Evolutionary conservation across 2,329 filamentous ascomycete genomes (phyloP).

Genomic region (Lecanicillium sp.): DNA sequence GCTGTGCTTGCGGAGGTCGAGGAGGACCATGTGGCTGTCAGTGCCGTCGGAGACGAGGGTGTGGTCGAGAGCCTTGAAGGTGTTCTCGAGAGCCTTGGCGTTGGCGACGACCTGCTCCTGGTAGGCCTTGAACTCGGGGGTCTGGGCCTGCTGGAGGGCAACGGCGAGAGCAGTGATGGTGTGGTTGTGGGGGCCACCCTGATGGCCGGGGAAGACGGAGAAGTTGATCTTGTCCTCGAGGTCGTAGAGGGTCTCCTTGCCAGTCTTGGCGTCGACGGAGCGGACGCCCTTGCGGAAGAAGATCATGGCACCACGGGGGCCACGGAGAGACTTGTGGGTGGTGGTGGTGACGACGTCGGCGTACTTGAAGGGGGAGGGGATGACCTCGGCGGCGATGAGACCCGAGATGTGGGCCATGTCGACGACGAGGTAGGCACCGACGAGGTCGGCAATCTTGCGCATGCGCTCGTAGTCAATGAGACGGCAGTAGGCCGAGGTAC

Average conservation of each 20-base stretch:
- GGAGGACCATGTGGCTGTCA: conserved; percentile 93
- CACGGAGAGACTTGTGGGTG: conserved; percentile 97
- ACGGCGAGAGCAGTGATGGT: conserved; percentile 96
- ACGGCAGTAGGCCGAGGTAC: conserved; percentile 96
- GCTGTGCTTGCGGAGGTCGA: conserved; percentile 80
- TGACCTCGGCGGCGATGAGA: conserved; percentile 85
- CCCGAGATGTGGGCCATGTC: conserved; percentile 99
- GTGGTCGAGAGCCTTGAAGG: conserved; percentile 81
- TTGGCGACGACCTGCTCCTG: conserved; percentile 89
- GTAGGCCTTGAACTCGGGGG: conserved; percentile 86
- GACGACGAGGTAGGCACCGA: conserved; percentile 89
- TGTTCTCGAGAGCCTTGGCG: conserved; percentile 81
- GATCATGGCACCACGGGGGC: conserved; percentile 98
- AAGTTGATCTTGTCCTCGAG: conserved; percentile 96
- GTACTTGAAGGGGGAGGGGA: conserved; percentile 85
- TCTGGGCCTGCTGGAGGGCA: conserved; percentile 87
- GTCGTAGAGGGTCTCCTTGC: conserved; percentile 85
- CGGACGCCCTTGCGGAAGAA: conserved; percentile 98
- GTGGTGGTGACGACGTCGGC: conserved; percentile 98
- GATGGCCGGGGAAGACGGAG: conserved; percentile 97
- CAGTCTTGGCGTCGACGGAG: conserved; percentile 81
- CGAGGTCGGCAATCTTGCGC: conserved; percentile 88
- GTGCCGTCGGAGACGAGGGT: conserved; percentile 93
- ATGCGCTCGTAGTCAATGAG: conserved; percentile 95
- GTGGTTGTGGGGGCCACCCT: conserved; percentile 98